These are phyloP conservation scores for Pholiota microspora DNA, from an alignment of 768 basidiomycete species.

Conservation along the genomic window DNA sequence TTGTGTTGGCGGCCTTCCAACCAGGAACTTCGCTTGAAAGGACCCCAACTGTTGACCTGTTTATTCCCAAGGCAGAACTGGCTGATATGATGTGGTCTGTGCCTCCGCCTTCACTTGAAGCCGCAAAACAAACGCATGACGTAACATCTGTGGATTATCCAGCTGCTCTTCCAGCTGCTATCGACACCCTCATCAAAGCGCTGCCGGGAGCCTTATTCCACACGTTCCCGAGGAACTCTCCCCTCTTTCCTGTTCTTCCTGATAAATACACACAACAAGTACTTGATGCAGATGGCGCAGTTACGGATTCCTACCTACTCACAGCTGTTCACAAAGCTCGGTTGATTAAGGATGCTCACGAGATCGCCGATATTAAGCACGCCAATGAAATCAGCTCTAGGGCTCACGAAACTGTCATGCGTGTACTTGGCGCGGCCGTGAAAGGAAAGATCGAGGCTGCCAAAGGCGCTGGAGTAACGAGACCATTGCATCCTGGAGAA, in stretches of 20 bases:
- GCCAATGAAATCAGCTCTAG: constrained; percentile 87
- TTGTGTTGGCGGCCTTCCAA: constrained; percentile 59
- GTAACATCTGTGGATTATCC: constrained; percentile 59
- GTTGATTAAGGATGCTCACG: constrained; percentile 70
- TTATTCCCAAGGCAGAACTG: constrained; percentile 73
- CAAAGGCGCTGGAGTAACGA: constrained; percentile 40
- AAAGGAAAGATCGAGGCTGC: constrained; percentile 50
- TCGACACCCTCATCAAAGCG: constrained; percentile 46
- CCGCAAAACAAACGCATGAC: constrained; percentile 49
- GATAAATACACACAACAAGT: constrained; percentile 38
- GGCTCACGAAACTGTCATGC: constrained; percentile 92
- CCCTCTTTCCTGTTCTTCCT: constrained; percentile 52
- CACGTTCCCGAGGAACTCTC: constrained; percentile 51
- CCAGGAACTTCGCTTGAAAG: constrained; percentile 42
- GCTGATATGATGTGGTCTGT: constrained; percentile 88
- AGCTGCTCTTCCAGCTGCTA: constrained; percentile 39
- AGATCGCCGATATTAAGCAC: constrained; percentile 71
- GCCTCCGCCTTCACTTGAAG: constrained; percentile 67
- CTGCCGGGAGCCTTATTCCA: constrained; percentile 62
- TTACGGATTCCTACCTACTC: constrained; percentile 66
- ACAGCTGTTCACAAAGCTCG: constrained; percentile 79
- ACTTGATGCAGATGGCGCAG: constrained; percentile 30
- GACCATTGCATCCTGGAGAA: constrained; percentile 66
- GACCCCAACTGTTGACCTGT: constrained; percentile 55
- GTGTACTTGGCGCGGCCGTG: constrained; percentile 77